phyloP scores from a whole-genome alignment of 805 yeast species.

The Ogataea saltuana region DNA sequence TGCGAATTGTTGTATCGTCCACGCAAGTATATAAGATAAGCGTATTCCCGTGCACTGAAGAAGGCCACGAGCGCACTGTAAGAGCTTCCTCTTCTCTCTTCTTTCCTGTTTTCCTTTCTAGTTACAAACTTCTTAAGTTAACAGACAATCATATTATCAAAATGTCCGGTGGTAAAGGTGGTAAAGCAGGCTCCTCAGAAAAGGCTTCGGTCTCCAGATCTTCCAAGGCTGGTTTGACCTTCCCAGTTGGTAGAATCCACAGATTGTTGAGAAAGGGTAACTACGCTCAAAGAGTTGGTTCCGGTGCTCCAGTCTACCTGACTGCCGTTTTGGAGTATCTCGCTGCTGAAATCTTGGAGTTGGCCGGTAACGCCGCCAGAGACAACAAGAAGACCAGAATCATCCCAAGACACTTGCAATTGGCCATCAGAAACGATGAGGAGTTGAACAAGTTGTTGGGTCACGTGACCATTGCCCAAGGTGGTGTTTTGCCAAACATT shows the following conservation, averaged over 20 bases:
- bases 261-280: conserved; percentile 95
- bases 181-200: conserved; percentile 92
- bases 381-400: conserved; percentile 98
- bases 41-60: not conserved
- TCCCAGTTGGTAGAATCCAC: conserved; percentile 99
- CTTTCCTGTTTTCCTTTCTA: conserved; percentile 8
- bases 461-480: conserved; percentile 96
- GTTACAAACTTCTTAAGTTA: too few species aligned
- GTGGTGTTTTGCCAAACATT: conserved; percentile 98
- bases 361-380: conserved; percentile 99
- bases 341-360: conserved; percentile 96
- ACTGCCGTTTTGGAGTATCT: conserved; percentile 96
- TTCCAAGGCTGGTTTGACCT: conserved; percentile 96
- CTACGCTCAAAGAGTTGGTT: conserved; percentile 98
- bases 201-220: conserved; percentile 98
- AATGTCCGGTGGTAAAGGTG: conserved; percentile 78
- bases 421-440: conserved; percentile 98
- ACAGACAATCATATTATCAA: conserved; percentile 15
- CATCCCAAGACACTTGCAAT: conserved; percentile 97
- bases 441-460: conserved; percentile 91
- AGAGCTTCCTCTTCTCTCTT: not conserved
- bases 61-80: not conserved
- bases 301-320: conserved; percentile 98
- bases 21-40: conserved; percentile 10
- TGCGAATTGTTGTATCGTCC: not conserved